Percentiles rank a stretch among this genome's conserved stretches.
Evolutionary conservation across 805 yeast genomes (phyloP).

Genomic region (Suhomyces sp.): DNA sequence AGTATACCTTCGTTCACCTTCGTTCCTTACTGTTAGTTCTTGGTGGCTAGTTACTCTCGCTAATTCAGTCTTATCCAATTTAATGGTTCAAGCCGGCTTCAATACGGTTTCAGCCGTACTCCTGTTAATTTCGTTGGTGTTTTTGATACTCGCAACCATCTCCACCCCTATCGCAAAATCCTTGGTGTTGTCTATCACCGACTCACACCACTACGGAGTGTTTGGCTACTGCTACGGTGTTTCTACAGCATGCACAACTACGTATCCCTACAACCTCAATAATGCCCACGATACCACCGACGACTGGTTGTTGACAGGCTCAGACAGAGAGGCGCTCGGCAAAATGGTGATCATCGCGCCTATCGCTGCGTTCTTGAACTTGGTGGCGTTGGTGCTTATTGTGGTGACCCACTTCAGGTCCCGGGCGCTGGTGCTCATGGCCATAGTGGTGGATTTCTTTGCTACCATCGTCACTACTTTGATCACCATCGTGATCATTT

Average conservation of each 20-base stretch:
- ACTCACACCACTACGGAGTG: constrained; percentile 52
- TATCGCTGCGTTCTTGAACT: constrained; percentile 61
- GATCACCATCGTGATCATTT: constrained; percentile 50
- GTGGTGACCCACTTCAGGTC: constrained; percentile 23
- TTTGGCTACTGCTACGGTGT: constrained; percentile 57
- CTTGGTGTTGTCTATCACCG: constrained; percentile 49
- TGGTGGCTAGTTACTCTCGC: too few relatives aligned
- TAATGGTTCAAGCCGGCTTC: constrained; percentile 22
- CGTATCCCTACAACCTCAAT: constrained; percentile 45
- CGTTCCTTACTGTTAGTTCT: too few relatives aligned
- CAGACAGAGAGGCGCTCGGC: constrained; percentile 50
- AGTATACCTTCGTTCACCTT: too few relatives aligned
- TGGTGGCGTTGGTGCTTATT: constrained; percentile 31
- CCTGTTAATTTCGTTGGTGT: constrained; percentile 54
- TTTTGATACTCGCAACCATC: constrained; percentile 57
- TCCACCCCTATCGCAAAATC: constrained; percentile 56
- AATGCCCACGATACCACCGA: constrained; percentile 18
- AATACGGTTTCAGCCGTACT: constrained; percentile 41
- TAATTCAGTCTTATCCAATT: neutral
- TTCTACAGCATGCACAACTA: constrained; percentile 41
- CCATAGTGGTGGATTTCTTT: constrained; percentile 44
- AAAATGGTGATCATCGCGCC: constrained; percentile 60
- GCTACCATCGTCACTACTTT: constrained; percentile 55
- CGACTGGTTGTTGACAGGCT: constrained; percentile 48
- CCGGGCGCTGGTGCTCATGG: constrained; percentile 28